A percentile compares a stretch with the other conserved stretches of the same genome.
phyloP scores from a whole-genome alignment of 2,329 filamentous ascomycete species.

The Aquanectria penicillioides region DNA sequence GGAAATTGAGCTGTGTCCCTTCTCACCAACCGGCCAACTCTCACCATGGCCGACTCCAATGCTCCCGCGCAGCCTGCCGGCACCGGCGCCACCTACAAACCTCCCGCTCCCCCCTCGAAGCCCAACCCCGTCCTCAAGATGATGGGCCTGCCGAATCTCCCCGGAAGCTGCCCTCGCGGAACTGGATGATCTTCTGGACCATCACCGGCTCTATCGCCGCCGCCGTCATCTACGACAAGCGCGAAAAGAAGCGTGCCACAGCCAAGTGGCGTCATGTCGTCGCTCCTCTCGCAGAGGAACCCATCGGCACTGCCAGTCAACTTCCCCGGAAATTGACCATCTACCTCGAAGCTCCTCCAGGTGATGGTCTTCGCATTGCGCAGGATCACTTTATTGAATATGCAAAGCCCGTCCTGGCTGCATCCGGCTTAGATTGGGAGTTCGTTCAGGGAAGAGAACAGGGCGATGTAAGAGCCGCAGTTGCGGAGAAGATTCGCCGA shows the following conservation, averaged over 20 bases:
- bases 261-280: slow-evolving; percentile 89
- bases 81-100: slow-evolving; percentile 40
- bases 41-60: slow-evolving; percentile 39
- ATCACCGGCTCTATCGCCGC: slow-evolving; percentile 81
- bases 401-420: slow-evolving; percentile 90
- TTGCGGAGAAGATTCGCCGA: slow-evolving; percentile 87
- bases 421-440: slow-evolving; percentile 93
- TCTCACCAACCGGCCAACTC: neutral
- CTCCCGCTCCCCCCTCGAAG: slow-evolving; percentile 54
- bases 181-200: slow-evolving; percentile 96
- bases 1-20: neutral
- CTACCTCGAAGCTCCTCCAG: slow-evolving; percentile 86
- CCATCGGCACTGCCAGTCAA: slow-evolving; percentile 72
- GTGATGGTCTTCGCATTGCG: slow-evolving; percentile 83
- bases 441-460: slow-evolving; percentile 92
- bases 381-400: slow-evolving; percentile 97
- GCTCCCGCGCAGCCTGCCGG: slow-evolving; percentile 39
- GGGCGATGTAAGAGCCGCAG: slow-evolving; percentile 88
- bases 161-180: slow-evolving; percentile 88
- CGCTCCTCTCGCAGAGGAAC: slow-evolving; percentile 82
- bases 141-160: slow-evolving; percentile 89
- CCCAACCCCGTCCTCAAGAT: slow-evolving; percentile 79
- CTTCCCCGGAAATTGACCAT: slow-evolving; percentile 88
- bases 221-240: slow-evolving; percentile 90
- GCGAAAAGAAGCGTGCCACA: slow-evolving; percentile 86